These are phyloP conservation scores for Phytophthora rubi DNA, from an alignment of 352 stramenopile species.

Conservation along the genomic window DNA sequence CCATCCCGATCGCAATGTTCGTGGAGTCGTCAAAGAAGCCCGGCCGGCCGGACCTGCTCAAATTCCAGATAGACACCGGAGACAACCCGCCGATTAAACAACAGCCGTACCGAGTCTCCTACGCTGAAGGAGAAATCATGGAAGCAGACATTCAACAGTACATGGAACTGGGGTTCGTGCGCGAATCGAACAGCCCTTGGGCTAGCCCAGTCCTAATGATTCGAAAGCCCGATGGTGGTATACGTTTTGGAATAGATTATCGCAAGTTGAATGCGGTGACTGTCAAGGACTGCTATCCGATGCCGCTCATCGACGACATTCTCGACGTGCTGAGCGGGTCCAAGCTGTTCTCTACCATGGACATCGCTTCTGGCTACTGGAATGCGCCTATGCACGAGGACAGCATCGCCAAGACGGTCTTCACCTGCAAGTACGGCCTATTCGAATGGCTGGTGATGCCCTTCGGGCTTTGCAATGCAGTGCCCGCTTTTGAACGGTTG, in stretches of 20 bases:
- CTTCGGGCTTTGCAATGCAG: conserved; percentile 6
- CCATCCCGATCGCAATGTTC: not conserved
- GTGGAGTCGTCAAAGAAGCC: not conserved
- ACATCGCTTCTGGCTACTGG: too few species aligned
- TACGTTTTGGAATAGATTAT: conserved; percentile 23
- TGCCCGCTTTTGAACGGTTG: not conserved
- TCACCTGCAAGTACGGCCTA: conserved; percentile 6
- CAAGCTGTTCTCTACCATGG: conserved; percentile 3
- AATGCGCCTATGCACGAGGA: not conserved
- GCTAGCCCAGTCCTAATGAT: conserved; percentile 4
- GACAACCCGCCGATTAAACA: too few species aligned
- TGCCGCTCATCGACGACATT: conserved; percentile 20
- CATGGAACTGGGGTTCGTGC: conserved; percentile 1
- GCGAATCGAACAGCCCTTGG: not conserved
- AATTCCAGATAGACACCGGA: conserved; percentile 6
- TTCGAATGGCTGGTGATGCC: conserved; percentile 4
- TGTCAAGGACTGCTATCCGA: conserved; percentile 10
- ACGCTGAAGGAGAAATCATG: conserved; percentile 14
- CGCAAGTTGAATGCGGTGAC: conserved; percentile 8
- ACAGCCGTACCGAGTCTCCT: too few species aligned
- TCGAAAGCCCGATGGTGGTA: not conserved
- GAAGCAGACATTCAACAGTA: conserved; percentile 13
- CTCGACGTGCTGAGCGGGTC: conserved; percentile 2
- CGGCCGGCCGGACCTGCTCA: not conserved
- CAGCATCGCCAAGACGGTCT: not conserved